Base-by-base conservation (phyloP, 805 yeast species). In the Lipomyces chichibuensis region DNA sequence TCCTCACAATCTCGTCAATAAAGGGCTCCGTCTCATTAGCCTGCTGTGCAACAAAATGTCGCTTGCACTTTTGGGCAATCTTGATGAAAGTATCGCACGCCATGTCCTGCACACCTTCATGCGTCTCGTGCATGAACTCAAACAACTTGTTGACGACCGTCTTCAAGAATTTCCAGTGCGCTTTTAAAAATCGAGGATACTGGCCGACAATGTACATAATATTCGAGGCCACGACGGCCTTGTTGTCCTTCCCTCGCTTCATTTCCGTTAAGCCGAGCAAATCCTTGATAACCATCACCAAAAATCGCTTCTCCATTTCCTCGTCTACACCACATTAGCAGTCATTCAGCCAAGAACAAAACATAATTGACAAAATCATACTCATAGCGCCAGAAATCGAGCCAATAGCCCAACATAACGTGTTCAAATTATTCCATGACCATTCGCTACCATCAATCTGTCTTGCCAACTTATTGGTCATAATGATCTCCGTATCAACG, bases 91-190 rank as follows among this genome's bases (percentile, higher is more conserved):
- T 95, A 79, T 95, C 99, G 83, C 99, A 95, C 8, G 99, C 99
- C 59, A 55, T n/a, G 14, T 13, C 27, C 11, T 37, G 32, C 55
- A n/a, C 56, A 51, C 69, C 72, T 79, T 94, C 99, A 79, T 95
- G 99, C n/a, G 98, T 92, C 83, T 95, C 99, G 81, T 95, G 98
- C 99, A 95, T 95, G 76, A 95, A 95, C 79, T 95, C 99, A 79
- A 95, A 95, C 74, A 95, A 84, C 79, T 95, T 95, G 80, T 91
- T 89, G 68, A 95, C 94, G 56, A 95, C 99, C 0, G 98, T 95
- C 78, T 93, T 94, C 77, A 95, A 81, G 75, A 95, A 95, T 78
- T 91, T 92, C 99, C 99, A 95, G 78, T 95, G 99, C 8, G 98
- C 98, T 75, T 93, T 93, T 77, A 95, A 83, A 76, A 95, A 95